A percentile compares a stretch with the other conserved stretches of the same genome.
Evolutionary conservation across 345 rosid genomes (phyloP).

Genomic region (Hibiscus mutabilis): DNA sequence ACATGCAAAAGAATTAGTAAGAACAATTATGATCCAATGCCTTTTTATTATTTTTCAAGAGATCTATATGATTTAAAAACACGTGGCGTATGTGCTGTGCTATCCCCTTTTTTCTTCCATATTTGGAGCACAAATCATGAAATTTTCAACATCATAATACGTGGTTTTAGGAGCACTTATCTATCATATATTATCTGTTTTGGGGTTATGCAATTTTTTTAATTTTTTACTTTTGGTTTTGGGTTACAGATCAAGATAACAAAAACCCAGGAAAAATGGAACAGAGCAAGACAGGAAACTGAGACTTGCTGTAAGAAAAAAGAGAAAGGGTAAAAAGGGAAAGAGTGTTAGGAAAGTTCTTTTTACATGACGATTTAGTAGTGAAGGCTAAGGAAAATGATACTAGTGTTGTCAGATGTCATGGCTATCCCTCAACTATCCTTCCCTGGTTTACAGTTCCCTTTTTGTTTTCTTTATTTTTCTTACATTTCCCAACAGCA

Average conservation of each 20-base stretch:
- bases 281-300: neutral
- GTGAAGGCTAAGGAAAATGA: slow-evolving; percentile 73
- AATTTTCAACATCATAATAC: slow-evolving; percentile 24
- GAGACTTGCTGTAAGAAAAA: neutral
- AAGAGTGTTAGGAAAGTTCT: slow-evolving; percentile 42
- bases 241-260: neutral
- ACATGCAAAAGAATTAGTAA: neutral
- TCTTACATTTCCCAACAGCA: neutral
- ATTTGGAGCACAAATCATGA: slow-evolving; percentile 25
- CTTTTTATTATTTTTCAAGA: neutral
- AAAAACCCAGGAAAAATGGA: neutral
- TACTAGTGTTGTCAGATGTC: slow-evolving; percentile 50
- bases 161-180: neutral
- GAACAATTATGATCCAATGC: neutral
- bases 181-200: neutral
- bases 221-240: neutral
- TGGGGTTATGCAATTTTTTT: neutral
- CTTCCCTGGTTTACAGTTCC: slow-evolving; percentile 22
- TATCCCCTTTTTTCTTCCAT: slow-evolving; percentile 15
- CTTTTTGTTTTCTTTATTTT: neutral
- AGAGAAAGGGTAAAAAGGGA: slow-evolving; percentile 34
- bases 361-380: slow-evolving; percentile 15
- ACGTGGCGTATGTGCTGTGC: slow-evolving; percentile 40
- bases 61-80: slow-evolving; percentile 32
- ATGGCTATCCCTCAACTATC: slow-evolving; percentile 42